Evolutionary conservation across 805 yeast species (phyloP).

Genomic region (Nadsonia fulvescens): DNA sequence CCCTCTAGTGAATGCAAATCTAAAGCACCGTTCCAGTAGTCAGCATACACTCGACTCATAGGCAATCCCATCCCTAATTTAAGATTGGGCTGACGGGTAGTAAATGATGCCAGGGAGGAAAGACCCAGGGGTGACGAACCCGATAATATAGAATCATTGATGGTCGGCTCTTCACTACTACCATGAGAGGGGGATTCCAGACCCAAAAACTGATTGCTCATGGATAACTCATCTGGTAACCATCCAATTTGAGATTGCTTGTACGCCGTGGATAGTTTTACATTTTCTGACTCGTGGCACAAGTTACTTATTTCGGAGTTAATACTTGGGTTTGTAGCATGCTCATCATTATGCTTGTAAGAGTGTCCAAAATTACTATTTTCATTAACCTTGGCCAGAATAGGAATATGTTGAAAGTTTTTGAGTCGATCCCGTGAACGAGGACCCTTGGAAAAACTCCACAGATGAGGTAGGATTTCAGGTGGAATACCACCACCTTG

Average conservation of each 20-base stretch:
- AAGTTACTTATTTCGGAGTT: too few relatives aligned
- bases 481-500: slow-evolving; percentile 74
- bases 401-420: slow-evolving; percentile 16
- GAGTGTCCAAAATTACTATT: slow-evolving; percentile 14
- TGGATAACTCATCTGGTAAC: slow-evolving; percentile 20
- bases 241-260: slow-evolving; percentile 7
- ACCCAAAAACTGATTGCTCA: slow-evolving; percentile 38
- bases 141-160: too few relatives aligned
- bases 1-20: slow-evolving; percentile 75
- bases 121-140: too few relatives aligned
- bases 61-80: slow-evolving; percentile 82
- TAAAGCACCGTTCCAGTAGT: slow-evolving; percentile 89
- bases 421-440: slow-evolving; percentile 13
- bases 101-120: slow-evolving; percentile 47
- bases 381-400: slow-evolving; percentile 15
- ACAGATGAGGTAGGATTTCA: slow-evolving; percentile 41
- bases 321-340: too few relatives aligned
- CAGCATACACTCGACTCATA: slow-evolving; percentile 82
- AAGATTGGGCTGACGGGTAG: slow-evolving; percentile 54
- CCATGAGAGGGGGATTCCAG: slow-evolving; percentile 1
- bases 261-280: too few relatives aligned
- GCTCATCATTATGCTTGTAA: slow-evolving; percentile 6
- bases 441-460: slow-evolving; percentile 58
- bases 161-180: too few relatives aligned
- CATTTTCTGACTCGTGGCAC: too few relatives aligned